Evolutionary conservation across 2,329 filamentous ascomycete genomes (phyloP).

Genomic region (Thielaviopsis euricoi): DNA sequence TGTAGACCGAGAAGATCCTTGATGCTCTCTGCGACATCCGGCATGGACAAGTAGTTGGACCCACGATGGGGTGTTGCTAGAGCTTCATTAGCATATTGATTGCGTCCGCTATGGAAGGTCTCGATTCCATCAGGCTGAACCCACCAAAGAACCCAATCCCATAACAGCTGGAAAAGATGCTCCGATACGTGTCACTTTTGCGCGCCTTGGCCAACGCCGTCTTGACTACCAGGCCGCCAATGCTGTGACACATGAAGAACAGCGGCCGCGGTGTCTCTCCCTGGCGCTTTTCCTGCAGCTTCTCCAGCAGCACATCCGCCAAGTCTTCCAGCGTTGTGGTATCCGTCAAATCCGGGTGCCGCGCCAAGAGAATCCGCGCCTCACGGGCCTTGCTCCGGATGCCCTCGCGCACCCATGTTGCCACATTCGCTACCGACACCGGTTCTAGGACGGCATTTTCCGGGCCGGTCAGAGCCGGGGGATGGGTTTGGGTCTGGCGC

Average conservation of each 20-base stretch:
- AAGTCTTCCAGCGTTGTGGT: conserved; percentile 27
- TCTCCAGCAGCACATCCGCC: conserved; percentile 30
- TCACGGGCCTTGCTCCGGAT: conserved; percentile 30
- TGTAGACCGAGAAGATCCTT: conserved; percentile 34
- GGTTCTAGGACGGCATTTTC: conserved; percentile 13
- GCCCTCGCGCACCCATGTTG: conserved; percentile 37
- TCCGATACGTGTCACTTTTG: conserved; percentile 21
- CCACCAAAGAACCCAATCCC: conserved; percentile 44
- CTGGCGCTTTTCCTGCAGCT: conserved; percentile 22
- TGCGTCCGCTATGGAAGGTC: no score
- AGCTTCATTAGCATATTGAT: background rate
- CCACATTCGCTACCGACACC: conserved; percentile 19
- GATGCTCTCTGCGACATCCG: conserved; percentile 37
- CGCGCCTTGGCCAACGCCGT: conserved; percentile 34
- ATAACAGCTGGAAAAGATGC: conserved; percentile 38
- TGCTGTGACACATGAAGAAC: conserved; percentile 44
- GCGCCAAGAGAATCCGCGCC: conserved; percentile 35
- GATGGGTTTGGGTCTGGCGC: no score
- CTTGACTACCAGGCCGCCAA: conserved; percentile 45
- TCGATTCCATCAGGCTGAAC: no score
- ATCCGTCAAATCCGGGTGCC: conserved; percentile 27
- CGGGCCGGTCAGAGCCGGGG: conserved; percentile 6
- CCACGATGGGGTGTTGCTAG: conserved; percentile 44
- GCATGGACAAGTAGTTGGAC: conserved; percentile 45
- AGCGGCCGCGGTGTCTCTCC: conserved; percentile 28